These are phyloP conservation scores for Talaromyces pinophilus DNA, from an alignment of 2,329 filamentous ascomycete species.

Conservation along the genomic window DNA sequence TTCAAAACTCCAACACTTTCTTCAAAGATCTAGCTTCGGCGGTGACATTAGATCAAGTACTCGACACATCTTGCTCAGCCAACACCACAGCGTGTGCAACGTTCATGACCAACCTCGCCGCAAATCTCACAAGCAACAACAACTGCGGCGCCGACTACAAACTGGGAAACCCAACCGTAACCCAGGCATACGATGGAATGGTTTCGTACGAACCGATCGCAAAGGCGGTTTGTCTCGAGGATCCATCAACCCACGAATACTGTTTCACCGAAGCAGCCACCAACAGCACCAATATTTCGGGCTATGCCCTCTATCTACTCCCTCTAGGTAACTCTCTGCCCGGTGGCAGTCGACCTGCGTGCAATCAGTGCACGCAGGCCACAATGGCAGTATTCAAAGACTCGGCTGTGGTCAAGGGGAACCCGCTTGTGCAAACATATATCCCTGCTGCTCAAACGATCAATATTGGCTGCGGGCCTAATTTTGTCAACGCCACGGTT, in stretches of 20 bases:
- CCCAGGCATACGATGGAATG: constrained; percentile 74
- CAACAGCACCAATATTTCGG: constrained; percentile 68
- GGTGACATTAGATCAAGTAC: constrained; percentile 70
- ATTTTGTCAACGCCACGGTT: constrained; percentile 56
- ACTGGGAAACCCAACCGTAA: constrained; percentile 67
- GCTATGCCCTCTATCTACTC: constrained; percentile 82
- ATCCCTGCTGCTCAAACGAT: constrained; percentile 69
- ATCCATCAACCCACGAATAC: constrained; percentile 67
- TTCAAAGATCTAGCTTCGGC: constrained; percentile 75
- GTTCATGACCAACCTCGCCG: constrained; percentile 66
- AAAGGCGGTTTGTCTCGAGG: constrained; percentile 74
- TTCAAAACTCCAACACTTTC: constrained; percentile 81
- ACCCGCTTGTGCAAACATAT: constrained; percentile 71
- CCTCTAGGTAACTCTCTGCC: constrained; percentile 75
- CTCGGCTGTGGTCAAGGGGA: constrained; percentile 65
- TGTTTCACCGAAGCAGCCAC: constrained; percentile 80
- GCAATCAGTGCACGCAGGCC: constrained; percentile 71
- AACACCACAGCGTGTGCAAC: constrained; percentile 65
- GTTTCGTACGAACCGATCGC: constrained; percentile 76
- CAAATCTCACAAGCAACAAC: constrained; percentile 60
- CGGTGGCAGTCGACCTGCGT: constrained; percentile 67
- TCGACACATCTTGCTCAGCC: constrained; percentile 75
- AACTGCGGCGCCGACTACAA: constrained; percentile 74
- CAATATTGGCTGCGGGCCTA: constrained; percentile 62
- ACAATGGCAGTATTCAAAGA: constrained; percentile 80